Conservation (phyloP, 2,329 filamentous ascomycete genomes). For the Cladosporium sp. region DNA sequence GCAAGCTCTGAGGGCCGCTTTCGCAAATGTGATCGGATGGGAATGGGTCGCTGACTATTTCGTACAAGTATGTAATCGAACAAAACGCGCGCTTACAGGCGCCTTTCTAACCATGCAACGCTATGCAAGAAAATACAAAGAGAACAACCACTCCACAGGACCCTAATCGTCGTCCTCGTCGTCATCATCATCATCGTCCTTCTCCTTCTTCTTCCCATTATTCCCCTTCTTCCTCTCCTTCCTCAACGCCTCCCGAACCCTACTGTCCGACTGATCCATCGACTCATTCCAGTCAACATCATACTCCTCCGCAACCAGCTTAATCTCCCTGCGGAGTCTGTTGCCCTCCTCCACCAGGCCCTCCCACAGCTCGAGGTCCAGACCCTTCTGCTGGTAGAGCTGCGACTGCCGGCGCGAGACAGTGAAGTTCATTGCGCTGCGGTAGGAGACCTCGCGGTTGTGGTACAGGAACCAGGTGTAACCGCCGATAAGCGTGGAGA, state of each 20-base stretch:
- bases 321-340: slow-evolving; percentile 68
- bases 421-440: slow-evolving; percentile 79
- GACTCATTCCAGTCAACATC: slow-evolving; percentile 65
- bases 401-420: slow-evolving; percentile 70
- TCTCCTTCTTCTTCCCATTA: slow-evolving; percentile 19
- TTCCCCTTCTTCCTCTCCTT: slow-evolving; percentile 46
- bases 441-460: slow-evolving; percentile 78
- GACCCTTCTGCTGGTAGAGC: slow-evolving; percentile 68
- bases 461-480: slow-evolving; percentile 94
- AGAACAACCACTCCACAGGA: background rate
- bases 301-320: slow-evolving; percentile 74
- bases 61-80: too few species aligned
- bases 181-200: slow-evolving; percentile 41
- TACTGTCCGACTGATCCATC: slow-evolving; percentile 27
- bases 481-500: slow-evolving; percentile 78
- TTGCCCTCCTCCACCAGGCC: slow-evolving; percentile 74
- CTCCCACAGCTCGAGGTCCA: slow-evolving; percentile 74
- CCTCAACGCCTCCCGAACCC: slow-evolving; percentile 37
- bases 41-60: too few species aligned
- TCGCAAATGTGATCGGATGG: too few species aligned
- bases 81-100: background rate
- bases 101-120: background rate
- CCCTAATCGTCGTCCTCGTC: slow-evolving; percentile 25
- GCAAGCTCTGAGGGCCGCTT: too few species aligned
- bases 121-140: background rate